Conservation (phyloP, 768 basidiomycete species). For the Sistotremastrum niveocremeum region DNA sequence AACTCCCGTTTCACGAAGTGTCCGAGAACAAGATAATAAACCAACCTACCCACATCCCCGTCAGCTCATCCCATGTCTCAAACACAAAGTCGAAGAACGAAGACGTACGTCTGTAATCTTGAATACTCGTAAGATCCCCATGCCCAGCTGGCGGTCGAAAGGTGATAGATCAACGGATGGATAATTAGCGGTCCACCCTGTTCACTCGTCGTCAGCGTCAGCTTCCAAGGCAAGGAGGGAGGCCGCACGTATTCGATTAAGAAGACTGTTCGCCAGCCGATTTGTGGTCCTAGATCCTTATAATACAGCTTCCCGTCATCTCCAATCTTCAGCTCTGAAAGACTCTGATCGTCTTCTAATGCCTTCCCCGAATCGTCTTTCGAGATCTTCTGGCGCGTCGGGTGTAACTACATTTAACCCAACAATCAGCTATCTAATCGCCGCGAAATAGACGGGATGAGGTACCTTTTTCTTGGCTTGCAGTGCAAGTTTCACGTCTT, state of each 20-base stretch:
- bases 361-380: slow-evolving; percentile 47
- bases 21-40: slow-evolving; percentile 60
- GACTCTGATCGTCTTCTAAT: slow-evolving; percentile 46
- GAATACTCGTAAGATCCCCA: too few relatives aligned
- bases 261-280: slow-evolving; percentile 82
- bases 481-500: too few relatives aligned
- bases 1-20: slow-evolving; percentile 90
- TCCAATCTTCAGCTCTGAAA: slow-evolving; percentile 42
- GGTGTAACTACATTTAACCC: slow-evolving; percentile 39
- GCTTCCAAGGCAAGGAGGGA: neutral
- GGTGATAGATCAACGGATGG: slow-evolving; percentile 73
- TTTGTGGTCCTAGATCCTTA: slow-evolving; percentile 87
- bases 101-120: too few relatives aligned
- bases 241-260: slow-evolving; percentile 83
- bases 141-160: slow-evolving; percentile 22
- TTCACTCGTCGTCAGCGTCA: slow-evolving; percentile 2
- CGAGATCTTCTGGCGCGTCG: slow-evolving; percentile 60
- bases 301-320: slow-evolving; percentile 56
- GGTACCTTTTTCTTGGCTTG: too few relatives aligned
- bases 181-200: slow-evolving; percentile 82
- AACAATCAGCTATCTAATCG: too few relatives aligned
- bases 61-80: too few relatives aligned
- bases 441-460: too few relatives aligned
- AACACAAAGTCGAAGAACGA: too few relatives aligned
- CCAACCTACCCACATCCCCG: slow-evolving; percentile 29